A percentile compares a stretch with the other conserved stretches of the same genome.
Conservation (phyloP, 176 grass and related monocot genomes). For the Lolium rigidum region DNA sequence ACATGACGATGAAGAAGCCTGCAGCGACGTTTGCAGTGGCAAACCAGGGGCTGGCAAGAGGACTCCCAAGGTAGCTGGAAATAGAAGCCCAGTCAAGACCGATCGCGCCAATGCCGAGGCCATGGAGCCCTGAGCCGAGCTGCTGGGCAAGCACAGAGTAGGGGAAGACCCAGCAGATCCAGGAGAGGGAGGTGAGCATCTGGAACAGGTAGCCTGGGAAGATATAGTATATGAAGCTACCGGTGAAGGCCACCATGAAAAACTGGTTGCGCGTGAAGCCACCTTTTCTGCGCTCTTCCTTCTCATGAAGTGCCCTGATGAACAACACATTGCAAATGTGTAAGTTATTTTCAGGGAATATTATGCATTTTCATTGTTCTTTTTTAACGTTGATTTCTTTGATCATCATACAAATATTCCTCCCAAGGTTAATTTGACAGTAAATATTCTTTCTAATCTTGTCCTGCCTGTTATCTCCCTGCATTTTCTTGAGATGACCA, state of each 20-base stretch:
- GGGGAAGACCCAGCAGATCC: slow-evolving; percentile 92
- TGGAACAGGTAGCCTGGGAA: slow-evolving; percentile 91
- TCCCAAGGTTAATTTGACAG: too few species aligned
- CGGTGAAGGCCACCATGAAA: slow-evolving; percentile 1
- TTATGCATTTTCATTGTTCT: not conserved
- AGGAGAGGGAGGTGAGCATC: slow-evolving; percentile 95
- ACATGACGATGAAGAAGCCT: slow-evolving; percentile 78
- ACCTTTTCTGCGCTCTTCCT: not conserved
- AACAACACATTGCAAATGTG: not conserved
- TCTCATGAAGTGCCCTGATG: slow-evolving; percentile 10
- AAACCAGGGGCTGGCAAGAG: slow-evolving; percentile 96
- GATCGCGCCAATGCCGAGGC: slow-evolving; percentile 72
- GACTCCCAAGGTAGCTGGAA: slow-evolving; percentile 86
- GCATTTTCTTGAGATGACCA: not conserved
- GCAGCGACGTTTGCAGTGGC: slow-evolving; percentile 86
- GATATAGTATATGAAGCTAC: slow-evolving; percentile 84
- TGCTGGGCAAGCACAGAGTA: slow-evolving; percentile 77
- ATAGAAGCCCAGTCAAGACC: slow-evolving; percentile 82
- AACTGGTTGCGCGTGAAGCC: slow-evolving; percentile 3
- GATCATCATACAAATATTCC: too few species aligned
- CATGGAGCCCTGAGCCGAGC: slow-evolving; percentile 74
- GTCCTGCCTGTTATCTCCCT: not conserved
- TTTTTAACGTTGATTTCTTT: too few species aligned
- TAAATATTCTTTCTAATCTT: too few species aligned
- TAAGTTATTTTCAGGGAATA: not conserved